Evolutionary conservation across 495 filamentous ascomycete species (phyloP), one percentile per base, ranked within the genome.

Genomic region (Lasiosphaeria hispida): DNA sequence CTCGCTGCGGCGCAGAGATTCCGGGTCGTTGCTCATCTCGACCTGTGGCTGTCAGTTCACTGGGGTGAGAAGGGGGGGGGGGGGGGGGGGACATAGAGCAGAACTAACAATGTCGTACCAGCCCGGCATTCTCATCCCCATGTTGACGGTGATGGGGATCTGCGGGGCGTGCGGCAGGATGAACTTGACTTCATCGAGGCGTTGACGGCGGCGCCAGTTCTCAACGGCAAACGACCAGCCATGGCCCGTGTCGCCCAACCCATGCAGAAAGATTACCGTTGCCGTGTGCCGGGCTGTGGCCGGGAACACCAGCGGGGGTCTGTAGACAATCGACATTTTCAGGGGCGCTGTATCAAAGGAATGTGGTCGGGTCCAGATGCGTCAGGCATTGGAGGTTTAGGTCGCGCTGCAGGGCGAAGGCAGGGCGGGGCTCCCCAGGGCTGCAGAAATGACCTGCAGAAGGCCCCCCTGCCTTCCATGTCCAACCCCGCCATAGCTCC

Each of bases 241-340:
- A 60, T 82, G 73, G 34, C 88, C 89, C 42, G 80, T 62, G 39
- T 73, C 70, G 17, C 94, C 94, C 23, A 97, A 79, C 7, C 94
- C 94, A 66, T 98, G 94, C 44, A 90, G 80, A 75, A 95, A 89
- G 66, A 98, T 97, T 62, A 96, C 89, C 2, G 93, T 96, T 35
- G 93, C 91, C 40, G 94, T 97, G 70, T 97, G 93, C 64, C 85
- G 88, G 67, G 84, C 90, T 43, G 91, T 78, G n/a, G 94, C 92
- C 13, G 91, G 91, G 61, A 97, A 87, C 7, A 96, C 78, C 47
- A 93, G 77, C 7, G 66, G 63, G 13, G 64, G 48, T 48, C 73
- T 60, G 42, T 63, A 36, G 15, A 66, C 15, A 23, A 66, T 61
- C 13, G 73, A 44, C 76, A 78, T 72, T 30, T 30, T 30, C 23